Evolutionary conservation across 108 stramenopile genomes (phyloP), one percentile per base, ranked within the genome.

Genomic region (Seminavis robusta): DNA sequence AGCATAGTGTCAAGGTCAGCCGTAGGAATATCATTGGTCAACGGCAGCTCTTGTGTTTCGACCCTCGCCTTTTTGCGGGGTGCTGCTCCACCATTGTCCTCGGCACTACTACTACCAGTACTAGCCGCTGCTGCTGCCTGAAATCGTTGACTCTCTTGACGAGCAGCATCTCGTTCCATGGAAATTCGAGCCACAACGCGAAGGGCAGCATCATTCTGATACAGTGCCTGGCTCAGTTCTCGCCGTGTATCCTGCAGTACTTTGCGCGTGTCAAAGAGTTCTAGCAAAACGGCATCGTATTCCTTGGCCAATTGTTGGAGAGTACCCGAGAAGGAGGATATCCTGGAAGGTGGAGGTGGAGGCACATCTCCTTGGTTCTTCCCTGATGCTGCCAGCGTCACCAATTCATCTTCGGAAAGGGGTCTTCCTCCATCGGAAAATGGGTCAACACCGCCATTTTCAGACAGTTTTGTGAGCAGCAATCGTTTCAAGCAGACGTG

Each of bases 151-250:
- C 92, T 48, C 38, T 73, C 55, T 52, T 79, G 67, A 19, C 71
- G 61, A 4, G 85, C 80, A 49, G 86, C 86, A 67, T 98, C 94
- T n/a, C 92, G 71, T 75, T 98, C 97, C 57, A 52, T 55, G 13
- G 69, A 55, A 21, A 98, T 57, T n/a, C 95, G 68, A 5, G 95
- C 97, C 47, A 98, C 80, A 6, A 98, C 97, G 21, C 95, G 69
- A 20, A 95, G 83, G 15, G 95, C 94, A 10, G 95, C 95, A 74
- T 98, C 97, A 60, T 96, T 94, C 72, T 98, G 95, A 74, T 96
- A 98, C 55, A 98, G 65, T 10, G 95, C 93, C 42, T 84, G 75
- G 30, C 80, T 74, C 24, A 98, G 65, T 45, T 98, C 94, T 8
- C 73, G 58, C 23, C 95, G 75, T 6, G 95, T 95, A 34, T 87